Evolutionary conservation across 352 stramenopile genomes (phyloP).

Genomic region (Globisporangium echinulatum): DNA sequence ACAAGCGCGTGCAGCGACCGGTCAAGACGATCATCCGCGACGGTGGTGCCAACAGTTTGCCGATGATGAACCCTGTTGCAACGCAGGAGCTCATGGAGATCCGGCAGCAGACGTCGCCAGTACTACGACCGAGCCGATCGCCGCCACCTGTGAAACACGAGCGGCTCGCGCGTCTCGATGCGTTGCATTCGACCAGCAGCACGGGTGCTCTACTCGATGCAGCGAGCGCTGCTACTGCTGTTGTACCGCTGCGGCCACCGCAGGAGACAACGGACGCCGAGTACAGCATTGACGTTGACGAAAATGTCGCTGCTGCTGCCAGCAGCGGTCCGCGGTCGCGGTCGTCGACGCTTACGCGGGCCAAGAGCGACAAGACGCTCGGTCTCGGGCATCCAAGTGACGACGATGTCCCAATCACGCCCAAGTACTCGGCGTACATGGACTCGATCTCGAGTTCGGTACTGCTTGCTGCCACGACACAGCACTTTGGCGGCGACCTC

Average conservation of each 20-base stretch:
- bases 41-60: slow-evolving; percentile 27
- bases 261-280: slow-evolving; percentile 60
- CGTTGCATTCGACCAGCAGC: slow-evolving; percentile 7
- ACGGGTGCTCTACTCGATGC: background rate
- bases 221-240: background rate
- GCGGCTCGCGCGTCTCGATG: background rate
- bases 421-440: slow-evolving; percentile 73
- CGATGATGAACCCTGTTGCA: slow-evolving; percentile 67
- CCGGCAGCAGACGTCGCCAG: slow-evolving; percentile 41
- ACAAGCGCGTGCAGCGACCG: slow-evolving; percentile 45
- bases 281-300: slow-evolving; percentile 59
- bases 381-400: slow-evolving; percentile 11
- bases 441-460: slow-evolving; percentile 62
- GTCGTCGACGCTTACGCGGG: slow-evolving; percentile 55
- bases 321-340: slow-evolving; percentile 25
- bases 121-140: slow-evolving; percentile 22
- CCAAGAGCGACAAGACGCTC: slow-evolving; percentile 68
- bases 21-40: slow-evolving; percentile 72
- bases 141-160: slow-evolving; percentile 13
- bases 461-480: slow-evolving; percentile 67
- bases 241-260: slow-evolving; percentile 25
- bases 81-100: slow-evolving; percentile 60
- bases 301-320: slow-evolving; percentile 3
- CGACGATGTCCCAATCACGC: slow-evolving; percentile 11
- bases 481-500: slow-evolving; percentile 82